Evolutionary conservation across 805 yeast genomes (phyloP).

Genomic region (Cephaloascus albidus): DNA sequence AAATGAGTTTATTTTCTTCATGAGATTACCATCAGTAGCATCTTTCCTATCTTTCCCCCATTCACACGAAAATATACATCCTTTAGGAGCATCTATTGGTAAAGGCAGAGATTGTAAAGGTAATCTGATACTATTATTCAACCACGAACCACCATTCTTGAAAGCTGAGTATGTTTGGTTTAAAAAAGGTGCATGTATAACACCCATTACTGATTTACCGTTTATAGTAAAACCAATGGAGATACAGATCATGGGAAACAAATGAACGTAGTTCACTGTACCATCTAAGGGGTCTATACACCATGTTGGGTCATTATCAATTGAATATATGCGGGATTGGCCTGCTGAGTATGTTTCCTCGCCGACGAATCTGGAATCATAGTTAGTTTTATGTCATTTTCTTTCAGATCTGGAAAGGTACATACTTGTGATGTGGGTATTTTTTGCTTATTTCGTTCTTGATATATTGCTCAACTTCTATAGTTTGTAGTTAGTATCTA

Average conservation of each 20-base stretch:
- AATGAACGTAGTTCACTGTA: constrained; percentile 8
- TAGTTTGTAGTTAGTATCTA: no score
- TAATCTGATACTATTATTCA: constrained; percentile 3
- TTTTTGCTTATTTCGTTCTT: constrained; percentile 1
- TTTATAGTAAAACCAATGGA: constrained; percentile 7
- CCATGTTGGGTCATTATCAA: constrained; percentile 8
- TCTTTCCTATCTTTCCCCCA: constrained; percentile 9
- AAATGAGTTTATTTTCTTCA: constrained; percentile 5
- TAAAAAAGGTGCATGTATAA: constrained; percentile 8
- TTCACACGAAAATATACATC: constrained; percentile 9
- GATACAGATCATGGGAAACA: constrained; percentile 9
- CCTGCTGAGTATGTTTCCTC: constrained; percentile 9
- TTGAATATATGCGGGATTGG: constrained; percentile 5
- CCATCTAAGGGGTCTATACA: constrained; percentile 9
- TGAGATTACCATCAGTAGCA: constrained; percentile 5
- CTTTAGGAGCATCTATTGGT: constrained; percentile 6
- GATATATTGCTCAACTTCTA: constrained; percentile 6
- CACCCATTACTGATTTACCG: constrained; percentile 7
- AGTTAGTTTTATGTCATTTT: not conserved
- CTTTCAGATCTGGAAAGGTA: no score
- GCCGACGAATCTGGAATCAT: constrained; percentile 4
- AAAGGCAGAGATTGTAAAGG: constrained; percentile 4
- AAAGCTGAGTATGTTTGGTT: constrained; percentile 7
- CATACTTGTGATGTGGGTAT: constrained; percentile 5
- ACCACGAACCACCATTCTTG: constrained; percentile 8